These are phyloP conservation scores for Eucalyptus camaldulensis DNA, from an alignment of 345 rosid genomes.

Conservation along the genomic window DNA sequence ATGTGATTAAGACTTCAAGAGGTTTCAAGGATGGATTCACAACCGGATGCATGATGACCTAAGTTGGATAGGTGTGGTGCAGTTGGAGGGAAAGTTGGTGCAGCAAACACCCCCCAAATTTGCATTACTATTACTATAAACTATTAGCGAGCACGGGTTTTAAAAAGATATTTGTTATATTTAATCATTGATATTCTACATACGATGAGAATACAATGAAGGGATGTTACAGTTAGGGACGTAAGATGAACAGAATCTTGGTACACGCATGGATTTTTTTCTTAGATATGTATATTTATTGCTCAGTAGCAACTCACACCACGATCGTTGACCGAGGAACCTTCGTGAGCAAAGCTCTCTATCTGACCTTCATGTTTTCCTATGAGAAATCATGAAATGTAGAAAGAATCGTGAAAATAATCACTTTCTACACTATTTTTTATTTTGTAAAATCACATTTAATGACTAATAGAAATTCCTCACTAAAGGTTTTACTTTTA, in stretches of 20 bases:
- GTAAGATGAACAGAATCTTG: not conserved
- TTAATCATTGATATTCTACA: not conserved
- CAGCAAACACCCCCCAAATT: constrained; percentile 20
- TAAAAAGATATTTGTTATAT: constrained; percentile 4
- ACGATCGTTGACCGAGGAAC: not conserved
- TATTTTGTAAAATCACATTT: not conserved
- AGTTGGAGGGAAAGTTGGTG: constrained; percentile 23
- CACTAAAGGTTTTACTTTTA: not conserved
- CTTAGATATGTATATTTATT: not conserved
- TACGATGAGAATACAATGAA: not conserved
- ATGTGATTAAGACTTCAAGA: not conserved
- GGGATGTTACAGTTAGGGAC: not conserved
- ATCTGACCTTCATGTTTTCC: not conserved
- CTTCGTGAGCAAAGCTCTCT: not conserved
- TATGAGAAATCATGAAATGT: not conserved
- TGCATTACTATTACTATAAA: not conserved
- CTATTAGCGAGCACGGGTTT: not conserved
- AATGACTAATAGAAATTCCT: not conserved
- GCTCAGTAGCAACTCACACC: not conserved
- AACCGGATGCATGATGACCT: not conserved
- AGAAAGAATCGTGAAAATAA: not conserved
- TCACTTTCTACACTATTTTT: not conserved
- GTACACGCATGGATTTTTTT: not conserved
- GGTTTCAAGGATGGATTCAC: not conserved
- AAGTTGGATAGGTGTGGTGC: not conserved